A percentile compares a stretch with the other conserved stretches of the same genome.
Conservation (phyloP, 495 filamentous ascomycete genomes). For the Xylaria telfairii region DNA sequence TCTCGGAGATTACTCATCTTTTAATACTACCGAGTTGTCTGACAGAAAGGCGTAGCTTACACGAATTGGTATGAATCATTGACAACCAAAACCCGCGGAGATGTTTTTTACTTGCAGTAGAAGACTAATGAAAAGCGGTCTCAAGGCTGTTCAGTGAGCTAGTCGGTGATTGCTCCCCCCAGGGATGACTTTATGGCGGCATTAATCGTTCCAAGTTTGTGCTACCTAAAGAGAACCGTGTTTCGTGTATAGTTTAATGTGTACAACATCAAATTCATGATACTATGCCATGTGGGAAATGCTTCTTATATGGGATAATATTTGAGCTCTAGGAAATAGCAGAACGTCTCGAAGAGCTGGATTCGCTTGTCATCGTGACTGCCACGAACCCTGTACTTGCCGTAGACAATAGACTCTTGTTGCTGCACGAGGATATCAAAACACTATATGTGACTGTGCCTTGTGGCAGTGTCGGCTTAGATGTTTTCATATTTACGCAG, state of each 20-base stretch:
- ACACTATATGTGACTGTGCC: too few species aligned
- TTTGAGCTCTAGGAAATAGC: not conserved
- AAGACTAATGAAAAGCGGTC: not conserved
- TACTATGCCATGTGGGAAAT: not conserved
- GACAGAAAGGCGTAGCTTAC: constrained; percentile 2
- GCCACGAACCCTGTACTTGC: too few species aligned
- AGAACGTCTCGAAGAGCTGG: not conserved
- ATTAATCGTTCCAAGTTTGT: not conserved
- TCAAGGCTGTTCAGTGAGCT: not conserved
- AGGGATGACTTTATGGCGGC: too few species aligned
- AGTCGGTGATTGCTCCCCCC: not conserved
- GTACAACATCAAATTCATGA: not conserved
- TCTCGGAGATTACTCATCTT: not conserved
- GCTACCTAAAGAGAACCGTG: not conserved
- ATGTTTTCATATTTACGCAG: not conserved
- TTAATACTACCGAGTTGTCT: not conserved
- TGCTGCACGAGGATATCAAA: too few species aligned
- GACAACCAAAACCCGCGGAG: constrained; percentile 14
- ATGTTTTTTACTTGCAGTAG: not conserved
- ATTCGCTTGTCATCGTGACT: not conserved
- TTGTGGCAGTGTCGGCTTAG: not conserved
- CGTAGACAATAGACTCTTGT: too few species aligned
- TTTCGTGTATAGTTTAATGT: not conserved
- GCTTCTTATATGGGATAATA: not conserved
- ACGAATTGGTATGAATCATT: not conserved